A percentile compares a stretch with the other conserved stretches of the same genome.
These are phyloP conservation scores for Lasiosphaeria ovina DNA, from an alignment of 495 filamentous ascomycete genomes.

Conservation along the genomic window DNA sequence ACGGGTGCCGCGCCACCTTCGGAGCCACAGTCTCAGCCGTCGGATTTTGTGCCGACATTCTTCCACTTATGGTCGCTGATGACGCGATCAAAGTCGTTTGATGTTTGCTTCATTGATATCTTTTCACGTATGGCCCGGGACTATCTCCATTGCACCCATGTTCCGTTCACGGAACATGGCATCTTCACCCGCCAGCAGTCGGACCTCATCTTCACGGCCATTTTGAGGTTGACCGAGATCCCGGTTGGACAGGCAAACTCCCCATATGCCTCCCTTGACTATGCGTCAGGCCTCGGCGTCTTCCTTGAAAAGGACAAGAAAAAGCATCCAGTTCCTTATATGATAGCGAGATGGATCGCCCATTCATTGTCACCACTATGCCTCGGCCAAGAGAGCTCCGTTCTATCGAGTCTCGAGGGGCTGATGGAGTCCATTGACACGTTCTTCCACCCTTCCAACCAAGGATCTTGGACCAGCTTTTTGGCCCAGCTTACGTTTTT, in stretches of 20 bases:
- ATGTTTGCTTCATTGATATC: slow-evolving; percentile 83
- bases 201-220: slow-evolving; percentile 86
- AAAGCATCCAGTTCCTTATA: slow-evolving; percentile 87
- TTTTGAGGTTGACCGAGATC: slow-evolving; percentile 87
- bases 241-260: slow-evolving; percentile 95
- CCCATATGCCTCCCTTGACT: slow-evolving; percentile 85
- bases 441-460: slow-evolving; percentile 98
- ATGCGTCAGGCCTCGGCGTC: slow-evolving; percentile 74
- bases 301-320: slow-evolving; percentile 87
- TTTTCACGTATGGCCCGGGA: slow-evolving; percentile 85
- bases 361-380: slow-evolving; percentile 89
- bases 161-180: slow-evolving; percentile 82
- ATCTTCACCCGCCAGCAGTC: slow-evolving; percentile 93
- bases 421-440: slow-evolving; percentile 95
- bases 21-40: slow-evolving; percentile 69
- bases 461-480: slow-evolving; percentile 86
- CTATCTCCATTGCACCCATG: slow-evolving; percentile 66
- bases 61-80: slow-evolving; percentile 97
- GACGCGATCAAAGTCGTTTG: slow-evolving; percentile 82
- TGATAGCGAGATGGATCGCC: slow-evolving; percentile 93
- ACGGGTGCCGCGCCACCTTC: slow-evolving; percentile 74
- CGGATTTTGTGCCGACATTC: slow-evolving; percentile 81
- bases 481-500: slow-evolving; percentile 90
- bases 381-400: slow-evolving; percentile 71
- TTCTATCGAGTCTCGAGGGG: slow-evolving; percentile 83